A percentile compares a stretch with the other conserved stretches of the same genome.
Conservation (phyloP, 2,329 filamentous ascomycete species). For the Cordyceps farinosa region DNA sequence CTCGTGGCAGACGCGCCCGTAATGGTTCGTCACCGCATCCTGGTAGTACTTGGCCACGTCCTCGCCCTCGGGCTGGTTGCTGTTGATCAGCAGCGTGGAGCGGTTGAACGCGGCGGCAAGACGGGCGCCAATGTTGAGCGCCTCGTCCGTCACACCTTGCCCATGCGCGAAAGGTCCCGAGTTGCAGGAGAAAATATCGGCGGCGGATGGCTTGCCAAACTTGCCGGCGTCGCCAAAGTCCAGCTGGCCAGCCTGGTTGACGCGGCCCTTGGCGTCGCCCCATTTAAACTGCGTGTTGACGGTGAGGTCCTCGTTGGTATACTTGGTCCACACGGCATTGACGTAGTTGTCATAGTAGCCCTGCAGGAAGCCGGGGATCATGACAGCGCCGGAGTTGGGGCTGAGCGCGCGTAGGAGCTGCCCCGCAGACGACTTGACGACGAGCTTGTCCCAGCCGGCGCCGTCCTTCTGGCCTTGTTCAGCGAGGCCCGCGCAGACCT, state of each 20-base stretch:
- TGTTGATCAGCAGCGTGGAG: constrained; percentile 57
- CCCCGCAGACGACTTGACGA: constrained; percentile 36
- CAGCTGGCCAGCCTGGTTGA: constrained; percentile 31
- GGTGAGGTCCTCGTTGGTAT: constrained; percentile 40
- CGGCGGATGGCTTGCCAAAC: constrained; percentile 45
- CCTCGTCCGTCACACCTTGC: constrained; percentile 40
- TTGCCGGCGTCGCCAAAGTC: constrained; percentile 35
- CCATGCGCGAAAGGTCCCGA: constrained; percentile 53
- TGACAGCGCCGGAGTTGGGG: constrained; percentile 47
- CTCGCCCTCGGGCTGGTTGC: constrained; percentile 52
- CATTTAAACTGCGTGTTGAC: constrained; percentile 53
- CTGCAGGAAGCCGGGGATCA: constrained; percentile 43
- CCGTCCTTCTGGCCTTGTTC: constrained; percentile 45
- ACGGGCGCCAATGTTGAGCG: constrained; percentile 66
- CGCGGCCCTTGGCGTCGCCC: constrained; percentile 46
- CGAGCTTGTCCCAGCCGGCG: constrained; percentile 50
- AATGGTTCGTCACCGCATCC: constrained; percentile 59
- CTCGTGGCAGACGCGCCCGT: constrained; percentile 61
- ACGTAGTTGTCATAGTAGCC: constrained; percentile 51
- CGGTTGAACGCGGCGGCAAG: constrained; percentile 73
- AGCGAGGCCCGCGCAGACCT: constrained; percentile 42
- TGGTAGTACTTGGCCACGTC: constrained; percentile 49
- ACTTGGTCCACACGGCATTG: constrained; percentile 50
- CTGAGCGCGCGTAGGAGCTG: constrained; percentile 48
- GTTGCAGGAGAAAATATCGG: constrained; percentile 51